A percentile compares a stretch with the other conserved stretches of the same genome.
Conservation (phyloP, 345 rosid species). For the Arabidopsis arenosa region DNA sequence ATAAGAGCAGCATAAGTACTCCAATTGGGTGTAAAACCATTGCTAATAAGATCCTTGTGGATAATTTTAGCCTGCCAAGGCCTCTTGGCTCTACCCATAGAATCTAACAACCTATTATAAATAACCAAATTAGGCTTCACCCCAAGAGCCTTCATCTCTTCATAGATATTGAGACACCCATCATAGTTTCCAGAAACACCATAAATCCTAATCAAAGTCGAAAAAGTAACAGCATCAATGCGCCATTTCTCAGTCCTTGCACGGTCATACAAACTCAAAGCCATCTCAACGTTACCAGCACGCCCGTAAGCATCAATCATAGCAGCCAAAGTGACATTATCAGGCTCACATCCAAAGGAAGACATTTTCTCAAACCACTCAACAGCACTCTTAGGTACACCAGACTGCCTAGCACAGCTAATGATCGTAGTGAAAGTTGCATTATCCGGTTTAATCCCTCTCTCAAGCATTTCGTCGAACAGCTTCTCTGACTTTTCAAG, state of each 20-base stretch:
- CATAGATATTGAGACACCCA: conserved; percentile 91
- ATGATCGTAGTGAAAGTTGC: conserved; percentile 76
- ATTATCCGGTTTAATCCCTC: conserved; percentile 73
- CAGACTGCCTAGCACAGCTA: conserved; percentile 72
- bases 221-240: conserved; percentile 63
- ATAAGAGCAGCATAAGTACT: conserved; percentile 72
- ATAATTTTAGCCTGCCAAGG: conserved; percentile 88
- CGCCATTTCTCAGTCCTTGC: conserved; percentile 90
- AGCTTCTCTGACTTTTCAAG: conserved; percentile 65
- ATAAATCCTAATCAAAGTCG: conserved; percentile 77
- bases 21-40: conserved; percentile 66
- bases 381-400: conserved; percentile 64
- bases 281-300: conserved; percentile 73
- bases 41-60: conserved; percentile 67
- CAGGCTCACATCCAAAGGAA: conserved; percentile 64
- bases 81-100: conserved; percentile 95
- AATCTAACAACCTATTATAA: conserved; percentile 78
- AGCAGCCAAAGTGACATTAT: conserved; percentile 63
- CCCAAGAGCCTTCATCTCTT: conserved; percentile 90
- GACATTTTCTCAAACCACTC: conserved; percentile 97
- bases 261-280: conserved; percentile 85
- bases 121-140: conserved; percentile 69
- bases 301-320: conserved; percentile 91
- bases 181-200: conserved; percentile 69
- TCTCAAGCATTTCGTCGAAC: conserved; percentile 77